Evolutionary conservation across 139 green algal species (phyloP).

Genomic region (Chlorella vulgaris): DNA sequence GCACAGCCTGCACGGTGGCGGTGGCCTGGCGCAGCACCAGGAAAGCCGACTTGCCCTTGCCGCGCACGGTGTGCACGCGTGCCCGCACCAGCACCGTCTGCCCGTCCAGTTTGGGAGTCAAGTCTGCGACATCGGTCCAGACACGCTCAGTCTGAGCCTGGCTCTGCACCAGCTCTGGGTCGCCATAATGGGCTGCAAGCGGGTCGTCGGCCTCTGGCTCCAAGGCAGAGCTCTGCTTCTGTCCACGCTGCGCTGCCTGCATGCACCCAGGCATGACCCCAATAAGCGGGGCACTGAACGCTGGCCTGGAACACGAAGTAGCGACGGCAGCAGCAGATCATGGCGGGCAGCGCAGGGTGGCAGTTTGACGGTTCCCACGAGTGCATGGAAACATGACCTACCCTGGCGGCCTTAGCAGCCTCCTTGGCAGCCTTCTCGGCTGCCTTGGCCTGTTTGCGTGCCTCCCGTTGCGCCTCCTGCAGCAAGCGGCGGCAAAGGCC

Average conservation of each 20-base stretch:
- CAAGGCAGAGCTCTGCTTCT: conserved; percentile 67
- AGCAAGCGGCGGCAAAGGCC: not conserved
- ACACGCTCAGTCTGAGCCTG: conserved; percentile 43
- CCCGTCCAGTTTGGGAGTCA: conserved; percentile 52
- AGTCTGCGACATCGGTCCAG: conserved; percentile 64
- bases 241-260: conserved; percentile 64
- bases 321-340: no score
- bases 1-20: conserved; percentile 85
- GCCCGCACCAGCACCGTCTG: conserved; percentile 79
- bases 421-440: conserved; percentile 72
- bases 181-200: conserved; percentile 89
- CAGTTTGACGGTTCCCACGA: not conserved
- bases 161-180: conserved; percentile 86
- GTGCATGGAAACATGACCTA: no score
- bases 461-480: conserved; percentile 46
- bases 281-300: no score
- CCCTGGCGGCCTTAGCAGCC: conserved; percentile 63
- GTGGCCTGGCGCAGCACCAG: conserved; percentile 89
- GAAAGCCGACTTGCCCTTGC: conserved; percentile 97
- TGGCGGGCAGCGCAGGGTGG: no score
- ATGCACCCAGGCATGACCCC: no score
- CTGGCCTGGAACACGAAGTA: no score
- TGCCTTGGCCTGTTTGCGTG: conserved; percentile 58
- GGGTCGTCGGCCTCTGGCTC: conserved; percentile 86
- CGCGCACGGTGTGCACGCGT: conserved; percentile 88